Base-by-base conservation (phyloP, 1,284 basidiomycete species). In the Wolfiporia cocos region DNA sequence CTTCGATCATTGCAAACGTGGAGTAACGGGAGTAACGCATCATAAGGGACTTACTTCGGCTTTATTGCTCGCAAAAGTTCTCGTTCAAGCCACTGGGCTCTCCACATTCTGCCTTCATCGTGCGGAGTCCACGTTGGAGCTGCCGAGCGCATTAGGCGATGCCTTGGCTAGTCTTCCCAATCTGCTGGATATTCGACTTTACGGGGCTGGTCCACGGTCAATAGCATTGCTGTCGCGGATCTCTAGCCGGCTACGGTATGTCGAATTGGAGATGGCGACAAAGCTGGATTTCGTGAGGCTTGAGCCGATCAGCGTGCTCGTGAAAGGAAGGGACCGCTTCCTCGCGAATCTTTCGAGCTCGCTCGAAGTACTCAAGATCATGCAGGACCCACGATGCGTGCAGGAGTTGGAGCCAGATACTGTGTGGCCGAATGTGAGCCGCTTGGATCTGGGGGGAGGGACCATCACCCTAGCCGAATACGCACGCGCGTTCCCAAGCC, bases 141-240 rank as follows among this genome's bases (percentile, higher is more conserved):
- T 34, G 14, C 11, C 26, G 18, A 23, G 20, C 21, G 34, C 32
- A 19, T 12, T 34, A 17, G 33, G 26, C 23, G 34, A 35, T 35
- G 34, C 34, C 19, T 17, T 42, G 11, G 33, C 40, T 7, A 9
- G 19, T 9, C 26, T 33, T n/a, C 34, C 33, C 9, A 17, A 22
- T 20, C 34, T 42, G 11, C 34, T 36, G n/a, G 33, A 36, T 24
- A 20, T 42, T n/a, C 40, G 40, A n/a, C 21, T 42, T 15, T 11
- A 32, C 9, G n/a, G 36, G 17, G 17, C 17, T 6, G 34, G 40
- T 3, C 12, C 26, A 11, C 31, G 20, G 3, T 4, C 40, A 4
- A n/a, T 42, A 9, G 33, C 22, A n/a, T 12, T 42, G 14, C 22
- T 42, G 15, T n/a, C 33, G 4, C 12, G 22, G 7, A 17, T 35